Conservation (phyloP, 306 rosid species). For the Lablab purpureus region DNA sequence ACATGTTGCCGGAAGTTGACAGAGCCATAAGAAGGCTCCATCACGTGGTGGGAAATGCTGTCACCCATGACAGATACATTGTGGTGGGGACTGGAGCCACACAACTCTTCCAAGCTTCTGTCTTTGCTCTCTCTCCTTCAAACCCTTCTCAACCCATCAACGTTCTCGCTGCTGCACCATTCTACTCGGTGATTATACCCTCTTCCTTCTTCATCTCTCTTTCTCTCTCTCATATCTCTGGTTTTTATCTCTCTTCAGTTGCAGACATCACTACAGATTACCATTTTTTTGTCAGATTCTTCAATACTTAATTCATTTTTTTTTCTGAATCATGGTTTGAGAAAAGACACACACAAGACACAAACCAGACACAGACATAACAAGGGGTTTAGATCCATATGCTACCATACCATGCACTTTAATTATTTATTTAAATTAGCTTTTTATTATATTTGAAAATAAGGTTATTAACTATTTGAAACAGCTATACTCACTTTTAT, state of each 20-base stretch:
- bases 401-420: neutral
- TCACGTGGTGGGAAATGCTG: slow-evolving; percentile 67
- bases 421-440: no score
- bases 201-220: no score
- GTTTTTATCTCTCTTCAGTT: neutral
- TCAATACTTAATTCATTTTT: neutral
- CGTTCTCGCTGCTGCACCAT: slow-evolving; percentile 77
- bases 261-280: neutral
- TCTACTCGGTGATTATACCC: slow-evolving; percentile 64
- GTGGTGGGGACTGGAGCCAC: slow-evolving; percentile 84
- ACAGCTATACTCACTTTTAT: no score
- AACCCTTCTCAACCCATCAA: slow-evolving; percentile 51
- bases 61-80: slow-evolving; percentile 50
- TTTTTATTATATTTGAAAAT: no score
- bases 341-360: neutral
- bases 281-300: neutral
- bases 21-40: slow-evolving; percentile 64
- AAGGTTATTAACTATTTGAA: no score
- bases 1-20: slow-evolving; percentile 59
- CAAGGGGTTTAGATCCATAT: neutral
- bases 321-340: neutral
- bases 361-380: neutral
- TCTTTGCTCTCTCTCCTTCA: slow-evolving; percentile 66
- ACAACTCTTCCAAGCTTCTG: slow-evolving; percentile 71
- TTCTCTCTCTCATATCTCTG: no score